Percentiles rank a stretch among this genome's conserved stretches.
phyloP scores from a whole-genome alignment of 345 rosid species.

The Streptanthus diversifolius region DNA sequence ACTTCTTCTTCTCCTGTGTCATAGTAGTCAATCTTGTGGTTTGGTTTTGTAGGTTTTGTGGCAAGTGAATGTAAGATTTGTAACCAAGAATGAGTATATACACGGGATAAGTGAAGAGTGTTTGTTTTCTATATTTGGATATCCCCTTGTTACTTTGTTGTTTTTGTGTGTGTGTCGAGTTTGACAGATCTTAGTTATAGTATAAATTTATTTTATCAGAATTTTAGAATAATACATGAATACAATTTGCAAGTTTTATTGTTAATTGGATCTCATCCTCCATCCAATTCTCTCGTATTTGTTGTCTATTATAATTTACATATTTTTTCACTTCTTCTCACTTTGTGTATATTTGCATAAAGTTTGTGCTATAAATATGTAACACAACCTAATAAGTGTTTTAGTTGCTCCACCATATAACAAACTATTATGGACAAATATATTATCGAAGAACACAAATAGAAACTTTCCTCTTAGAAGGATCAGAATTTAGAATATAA shows the following conservation, averaged over 20 bases:
- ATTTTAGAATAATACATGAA: not conserved
- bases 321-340: not conserved
- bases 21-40: not conserved
- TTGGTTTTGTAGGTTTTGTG: slow-evolving; percentile 5
- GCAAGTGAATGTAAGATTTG: slow-evolving; percentile 20
- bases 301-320: too few relatives aligned
- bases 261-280: not conserved
- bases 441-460: not conserved
- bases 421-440: not conserved
- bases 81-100: slow-evolving; percentile 3
- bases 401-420: not conserved
- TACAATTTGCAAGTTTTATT: not conserved
- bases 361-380: too few relatives aligned
- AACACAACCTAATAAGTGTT: too few relatives aligned
- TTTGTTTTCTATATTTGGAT: not conserved
- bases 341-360: too few relatives aligned
- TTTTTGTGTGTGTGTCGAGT: not conserved
- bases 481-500: not conserved
- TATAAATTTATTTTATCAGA: not conserved
- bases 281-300: not conserved
- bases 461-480: not conserved
- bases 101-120: not conserved
- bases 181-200: not conserved
- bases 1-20: slow-evolving; percentile 48
- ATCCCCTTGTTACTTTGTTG: not conserved